A percentile compares a stretch with the other conserved stretches of the same genome.
phyloP scores from a whole-genome alignment of 352 stramenopile species.

The Globisporangium iwayamae region DNA sequence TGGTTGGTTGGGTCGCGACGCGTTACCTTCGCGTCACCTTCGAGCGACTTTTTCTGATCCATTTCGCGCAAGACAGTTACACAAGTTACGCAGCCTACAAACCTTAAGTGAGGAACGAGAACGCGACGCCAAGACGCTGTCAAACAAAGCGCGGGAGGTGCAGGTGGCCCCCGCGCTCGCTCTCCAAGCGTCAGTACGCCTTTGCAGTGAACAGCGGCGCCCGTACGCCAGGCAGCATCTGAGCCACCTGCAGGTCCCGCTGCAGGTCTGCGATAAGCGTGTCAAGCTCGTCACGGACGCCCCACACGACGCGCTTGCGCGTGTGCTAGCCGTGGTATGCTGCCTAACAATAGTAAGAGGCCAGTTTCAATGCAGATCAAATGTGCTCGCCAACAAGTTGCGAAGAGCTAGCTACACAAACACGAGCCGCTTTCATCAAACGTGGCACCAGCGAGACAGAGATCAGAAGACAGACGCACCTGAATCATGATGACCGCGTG shows the following conservation, averaged over 20 bases:
- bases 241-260: conserved; percentile 30
- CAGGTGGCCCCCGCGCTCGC: conserved; percentile 24
- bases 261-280: conserved; percentile 38
- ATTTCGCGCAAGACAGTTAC: neutral
- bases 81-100: neutral
- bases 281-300: conserved; percentile 40
- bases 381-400: neutral
- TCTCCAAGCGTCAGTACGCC: conserved; percentile 23
- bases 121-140: conserved; percentile 37
- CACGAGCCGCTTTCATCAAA: neutral
- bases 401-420: conserved; percentile 1
- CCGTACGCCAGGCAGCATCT: conserved; percentile 22
- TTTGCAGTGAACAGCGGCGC: neutral
- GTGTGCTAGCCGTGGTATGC: conserved; percentile 53
- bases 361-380: neutral
- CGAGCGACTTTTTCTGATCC: conserved; percentile 2
- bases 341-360: conserved; percentile 19
- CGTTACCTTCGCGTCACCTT: conserved; percentile 13
- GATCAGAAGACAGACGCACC: conserved; percentile 7
- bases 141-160: conserved; percentile 36
- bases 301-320: conserved; percentile 42
- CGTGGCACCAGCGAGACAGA: neutral
- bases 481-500: conserved; percentile 23
- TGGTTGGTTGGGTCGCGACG: conserved; percentile 11
- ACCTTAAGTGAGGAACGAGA: conserved; percentile 19